Conservation (phyloP, 2,329 filamentous ascomycete genomes). For the Paecilomyces sp. region DNA sequence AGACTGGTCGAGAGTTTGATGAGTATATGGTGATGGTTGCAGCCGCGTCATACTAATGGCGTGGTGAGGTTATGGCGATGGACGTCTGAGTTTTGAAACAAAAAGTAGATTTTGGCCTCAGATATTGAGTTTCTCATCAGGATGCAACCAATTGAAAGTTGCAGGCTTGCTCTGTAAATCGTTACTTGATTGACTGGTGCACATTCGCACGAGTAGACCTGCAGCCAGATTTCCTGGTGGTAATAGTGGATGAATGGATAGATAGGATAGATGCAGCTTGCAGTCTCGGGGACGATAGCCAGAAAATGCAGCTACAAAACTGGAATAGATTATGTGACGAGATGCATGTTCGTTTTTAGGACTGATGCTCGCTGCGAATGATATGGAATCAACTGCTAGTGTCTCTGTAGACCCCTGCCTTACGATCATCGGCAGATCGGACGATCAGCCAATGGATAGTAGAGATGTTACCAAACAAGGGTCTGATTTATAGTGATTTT, state of each 20-base stretch:
- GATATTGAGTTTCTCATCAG: not conserved
- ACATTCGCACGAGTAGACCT: not conserved
- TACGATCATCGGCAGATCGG: not conserved
- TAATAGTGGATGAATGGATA: not conserved
- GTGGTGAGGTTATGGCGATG: not conserved
- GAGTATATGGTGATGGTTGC: not conserved
- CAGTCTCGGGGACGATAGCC: not conserved
- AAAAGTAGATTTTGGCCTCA: not conserved
- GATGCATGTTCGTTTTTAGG: not conserved
- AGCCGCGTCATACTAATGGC: not conserved
- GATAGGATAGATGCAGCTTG: not conserved
- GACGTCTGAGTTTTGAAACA: not conserved
- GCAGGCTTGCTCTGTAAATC: not conserved
- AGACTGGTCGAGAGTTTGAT: not conserved
- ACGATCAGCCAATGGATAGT: not conserved
- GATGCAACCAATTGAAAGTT: not conserved
- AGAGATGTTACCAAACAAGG: not conserved
- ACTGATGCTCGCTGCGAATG: not conserved
- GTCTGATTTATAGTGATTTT: not conserved
- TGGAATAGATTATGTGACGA: not conserved
- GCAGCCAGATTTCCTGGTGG: not conserved
- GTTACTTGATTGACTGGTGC: not conserved
- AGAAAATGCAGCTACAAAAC: not conserved
- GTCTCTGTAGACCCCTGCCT: not conserved
- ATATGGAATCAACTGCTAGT: not conserved